Percentiles rank a stretch among this genome's conserved stretches.
phyloP scores from a whole-genome alignment of 2,329 filamentous ascomycete genomes.

The Fusarium miscanthi region DNA sequence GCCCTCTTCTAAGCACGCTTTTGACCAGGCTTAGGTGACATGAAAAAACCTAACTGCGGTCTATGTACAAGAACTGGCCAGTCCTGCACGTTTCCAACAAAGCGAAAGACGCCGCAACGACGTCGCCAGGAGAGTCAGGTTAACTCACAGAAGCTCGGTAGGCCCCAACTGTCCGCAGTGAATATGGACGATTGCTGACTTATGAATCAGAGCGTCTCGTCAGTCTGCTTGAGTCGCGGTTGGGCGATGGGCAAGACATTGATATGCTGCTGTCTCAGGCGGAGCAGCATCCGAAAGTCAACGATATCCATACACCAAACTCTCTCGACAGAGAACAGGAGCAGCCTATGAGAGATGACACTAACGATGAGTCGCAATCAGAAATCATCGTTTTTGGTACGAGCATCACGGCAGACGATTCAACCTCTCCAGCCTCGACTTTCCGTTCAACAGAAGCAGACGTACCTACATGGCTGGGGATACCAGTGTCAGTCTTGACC shows the following conservation, averaged over 20 bases:
- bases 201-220: not conserved
- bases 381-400: not conserved
- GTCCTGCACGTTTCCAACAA: not conserved
- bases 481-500: not conserved
- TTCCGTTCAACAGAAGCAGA: not conserved
- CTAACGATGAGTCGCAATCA: not conserved
- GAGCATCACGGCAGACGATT: not conserved
- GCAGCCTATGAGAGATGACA: not conserved
- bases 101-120: not conserved
- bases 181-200: rapidly evolving
- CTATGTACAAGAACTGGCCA: not conserved
- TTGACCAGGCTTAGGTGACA: not conserved
- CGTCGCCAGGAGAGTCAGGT: not conserved
- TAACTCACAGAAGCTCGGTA: not conserved
- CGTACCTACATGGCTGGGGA: rapidly evolving
- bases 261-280: not conserved
- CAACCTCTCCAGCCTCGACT: not conserved
- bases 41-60: not conserved
- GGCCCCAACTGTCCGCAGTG: not conserved
- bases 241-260: not conserved
- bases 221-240: not conserved
- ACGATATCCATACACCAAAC: not conserved
- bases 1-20: rapidly evolving
- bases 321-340: not conserved
- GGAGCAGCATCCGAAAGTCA: not conserved